Evolutionary conservation across 306 rosid genomes (phyloP).

Genomic region (Sophora flavescens): DNA sequence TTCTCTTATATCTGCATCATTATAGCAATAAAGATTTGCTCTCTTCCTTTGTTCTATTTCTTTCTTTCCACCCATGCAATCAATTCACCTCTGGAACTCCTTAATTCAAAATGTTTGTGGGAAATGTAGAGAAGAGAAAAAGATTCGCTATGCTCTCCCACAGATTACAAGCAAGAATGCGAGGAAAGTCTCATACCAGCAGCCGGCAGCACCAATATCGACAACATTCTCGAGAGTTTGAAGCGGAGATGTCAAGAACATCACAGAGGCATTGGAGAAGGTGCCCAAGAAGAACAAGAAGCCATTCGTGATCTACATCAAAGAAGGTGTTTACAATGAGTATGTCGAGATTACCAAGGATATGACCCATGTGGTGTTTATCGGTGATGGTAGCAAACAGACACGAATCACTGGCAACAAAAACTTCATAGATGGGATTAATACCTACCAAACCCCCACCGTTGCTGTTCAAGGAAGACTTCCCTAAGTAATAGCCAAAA

Average conservation of each 20-base stretch:
- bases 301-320: slow-evolving; percentile 64
- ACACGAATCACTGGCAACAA: slow-evolving; percentile 61
- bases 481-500: too few relatives aligned
- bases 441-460: slow-evolving; percentile 62
- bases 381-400: slow-evolving; percentile 68
- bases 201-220: slow-evolving; percentile 26
- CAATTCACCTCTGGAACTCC: slow-evolving; percentile 30
- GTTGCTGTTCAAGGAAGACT: too few relatives aligned
- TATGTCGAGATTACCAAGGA: slow-evolving; percentile 37
- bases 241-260: slow-evolving; percentile 55
- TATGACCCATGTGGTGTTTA: slow-evolving; percentile 54
- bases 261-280: slow-evolving; percentile 53
- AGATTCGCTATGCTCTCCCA: slow-evolving; percentile 53
- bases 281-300: slow-evolving; percentile 46
- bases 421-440: slow-evolving; percentile 57
- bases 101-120: slow-evolving; percentile 45
- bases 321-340: slow-evolving; percentile 66
- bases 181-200: neutral
- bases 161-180: slow-evolving; percentile 56
- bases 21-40: too few relatives aligned
- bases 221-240: slow-evolving; percentile 47
- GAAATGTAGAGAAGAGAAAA: slow-evolving; percentile 26
- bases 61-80: too few relatives aligned
- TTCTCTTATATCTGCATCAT: too few relatives aligned
- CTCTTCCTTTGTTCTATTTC: too few relatives aligned